These are phyloP conservation scores for Penicillium brevicompactum DNA, from an alignment of 2,329 filamentous ascomycete genomes.

Conservation along the genomic window DNA sequence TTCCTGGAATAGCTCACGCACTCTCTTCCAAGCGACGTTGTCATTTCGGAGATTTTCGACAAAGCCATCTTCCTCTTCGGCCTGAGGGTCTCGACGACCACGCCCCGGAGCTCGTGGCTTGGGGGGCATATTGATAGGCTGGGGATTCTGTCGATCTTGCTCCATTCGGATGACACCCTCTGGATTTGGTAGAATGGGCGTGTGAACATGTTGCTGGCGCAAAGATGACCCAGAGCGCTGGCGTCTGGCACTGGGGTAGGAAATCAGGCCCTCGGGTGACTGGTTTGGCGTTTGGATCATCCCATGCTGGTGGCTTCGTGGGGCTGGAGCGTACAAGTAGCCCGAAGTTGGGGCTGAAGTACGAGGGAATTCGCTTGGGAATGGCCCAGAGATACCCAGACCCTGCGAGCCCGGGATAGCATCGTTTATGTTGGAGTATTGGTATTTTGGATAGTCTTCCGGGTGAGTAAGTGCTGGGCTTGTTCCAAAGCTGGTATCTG, in stretches of 20 bases:
- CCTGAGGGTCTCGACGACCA: conserved; percentile 39
- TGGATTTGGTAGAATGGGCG: conserved; percentile 44
- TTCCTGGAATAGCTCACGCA: conserved; percentile 39
- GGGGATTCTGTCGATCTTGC: conserved; percentile 35
- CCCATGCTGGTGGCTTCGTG: conserved; percentile 22
- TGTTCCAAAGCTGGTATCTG: conserved; percentile 37
- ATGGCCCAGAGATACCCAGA: conserved; percentile 40
- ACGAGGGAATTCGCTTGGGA: conserved; percentile 33
- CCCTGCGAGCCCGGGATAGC: conserved; percentile 34
- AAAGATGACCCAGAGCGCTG: conserved; percentile 19
- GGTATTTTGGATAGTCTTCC: conserved; percentile 35
- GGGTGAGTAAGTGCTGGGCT: conserved; percentile 41
- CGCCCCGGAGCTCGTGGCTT: conserved; percentile 34
- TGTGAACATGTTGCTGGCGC: conserved; percentile 21
- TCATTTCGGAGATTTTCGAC: conserved; percentile 41
- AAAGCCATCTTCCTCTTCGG: conserved; percentile 43
- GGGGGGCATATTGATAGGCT: conserved; percentile 28
- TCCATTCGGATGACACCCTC: conserved; percentile 42
- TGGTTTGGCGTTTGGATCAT: conserved; percentile 20
- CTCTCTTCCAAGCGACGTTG: conserved; percentile 41
- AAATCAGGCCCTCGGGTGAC: conserved; percentile 28
- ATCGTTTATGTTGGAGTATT: conserved; percentile 33
- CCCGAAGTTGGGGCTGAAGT: conserved; percentile 25
- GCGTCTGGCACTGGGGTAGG: conserved; percentile 27
- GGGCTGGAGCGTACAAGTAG: conserved; percentile 28